phyloP scores from a whole-genome alignment of 2,329 filamentous ascomycete genomes.

The Sclerotinia spermophila region DNA sequence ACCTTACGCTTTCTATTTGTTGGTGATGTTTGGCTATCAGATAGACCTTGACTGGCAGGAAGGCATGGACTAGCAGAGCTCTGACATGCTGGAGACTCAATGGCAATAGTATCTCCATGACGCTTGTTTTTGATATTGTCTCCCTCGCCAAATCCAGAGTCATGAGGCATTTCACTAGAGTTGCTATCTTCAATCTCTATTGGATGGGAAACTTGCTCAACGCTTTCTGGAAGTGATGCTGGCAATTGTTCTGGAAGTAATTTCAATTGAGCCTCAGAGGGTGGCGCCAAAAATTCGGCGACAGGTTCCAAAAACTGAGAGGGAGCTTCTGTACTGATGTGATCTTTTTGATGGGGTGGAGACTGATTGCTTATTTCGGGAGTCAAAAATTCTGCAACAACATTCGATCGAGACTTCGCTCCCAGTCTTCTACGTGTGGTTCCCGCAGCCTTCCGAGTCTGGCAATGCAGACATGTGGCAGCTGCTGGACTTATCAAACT shows the following conservation, averaged over 20 bases:
- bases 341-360: not conserved
- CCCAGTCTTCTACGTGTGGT: not conserved
- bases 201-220: not conserved
- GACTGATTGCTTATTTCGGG: too few relatives aligned
- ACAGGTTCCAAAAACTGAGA: too few relatives aligned
- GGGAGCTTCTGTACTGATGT: not conserved
- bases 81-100: not conserved
- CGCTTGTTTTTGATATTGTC: not conserved
- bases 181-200: not conserved
- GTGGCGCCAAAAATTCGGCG: not conserved
- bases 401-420: not conserved
- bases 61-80: not conserved
- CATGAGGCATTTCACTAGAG: not conserved
- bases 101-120: not conserved
- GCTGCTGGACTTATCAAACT: not conserved
- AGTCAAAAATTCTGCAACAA: not conserved
- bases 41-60: not conserved
- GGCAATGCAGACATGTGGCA: not conserved
- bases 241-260: not conserved
- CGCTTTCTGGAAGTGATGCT: too few relatives aligned
- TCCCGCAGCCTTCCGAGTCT: not conserved
- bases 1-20: not conserved
- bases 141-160: too few relatives aligned
- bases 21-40: not conserved
- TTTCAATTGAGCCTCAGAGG: not conserved